These are phyloP conservation scores for Candida morakotiae DNA, from an alignment of 805 yeast genomes.

Conservation along the genomic window DNA sequence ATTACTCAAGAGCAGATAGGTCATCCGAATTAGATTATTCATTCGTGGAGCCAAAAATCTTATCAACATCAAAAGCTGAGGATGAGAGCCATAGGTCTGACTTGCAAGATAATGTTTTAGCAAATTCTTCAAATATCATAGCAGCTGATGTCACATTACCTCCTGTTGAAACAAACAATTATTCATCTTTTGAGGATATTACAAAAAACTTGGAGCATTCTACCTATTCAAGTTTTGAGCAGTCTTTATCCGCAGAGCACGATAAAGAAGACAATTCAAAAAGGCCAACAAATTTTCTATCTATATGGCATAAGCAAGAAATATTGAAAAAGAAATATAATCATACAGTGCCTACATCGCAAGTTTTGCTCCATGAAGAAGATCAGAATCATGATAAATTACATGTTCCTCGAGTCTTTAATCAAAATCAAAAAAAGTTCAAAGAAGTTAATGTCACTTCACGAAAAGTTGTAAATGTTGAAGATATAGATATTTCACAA, in stretches of 20 bases:
- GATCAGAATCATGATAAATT: conserved; percentile 5
- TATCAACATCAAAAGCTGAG: conserved; percentile 16
- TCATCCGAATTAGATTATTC: conserved; percentile 12
- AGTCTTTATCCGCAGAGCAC: conserved; percentile 38
- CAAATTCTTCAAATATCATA: conserved; percentile 41
- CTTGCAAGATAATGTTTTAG: conserved; percentile 23
- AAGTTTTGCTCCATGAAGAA: conserved; percentile 7
- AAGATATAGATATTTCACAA: conserved; percentile 29
- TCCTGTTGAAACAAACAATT: conserved; percentile 38
- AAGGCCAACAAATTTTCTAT: conserved; percentile 23
- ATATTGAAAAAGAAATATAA: conserved; percentile 12
- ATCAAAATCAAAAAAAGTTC: conserved; percentile 26
- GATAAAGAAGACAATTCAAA: conserved; percentile 21
- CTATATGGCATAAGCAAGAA: conserved; percentile 42
- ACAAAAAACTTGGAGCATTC: conserved; percentile 22
- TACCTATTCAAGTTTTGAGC: conserved; percentile 24
- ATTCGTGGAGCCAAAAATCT: conserved; percentile 11
- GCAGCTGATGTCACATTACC: conserved; percentile 33
- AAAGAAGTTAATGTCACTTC: conserved; percentile 41
- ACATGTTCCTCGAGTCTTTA: conserved; percentile 23
- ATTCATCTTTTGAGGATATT: conserved; percentile 38
- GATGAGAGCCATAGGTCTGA: conserved; percentile 1
- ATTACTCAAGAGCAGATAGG: conserved; percentile 6
- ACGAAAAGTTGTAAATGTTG: conserved; percentile 40
- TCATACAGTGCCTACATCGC: conserved; percentile 8